Evolutionary conservation across 2,329 filamentous ascomycete species (phyloP).

Genomic region (Emergomyces pasteurianus): DNA sequence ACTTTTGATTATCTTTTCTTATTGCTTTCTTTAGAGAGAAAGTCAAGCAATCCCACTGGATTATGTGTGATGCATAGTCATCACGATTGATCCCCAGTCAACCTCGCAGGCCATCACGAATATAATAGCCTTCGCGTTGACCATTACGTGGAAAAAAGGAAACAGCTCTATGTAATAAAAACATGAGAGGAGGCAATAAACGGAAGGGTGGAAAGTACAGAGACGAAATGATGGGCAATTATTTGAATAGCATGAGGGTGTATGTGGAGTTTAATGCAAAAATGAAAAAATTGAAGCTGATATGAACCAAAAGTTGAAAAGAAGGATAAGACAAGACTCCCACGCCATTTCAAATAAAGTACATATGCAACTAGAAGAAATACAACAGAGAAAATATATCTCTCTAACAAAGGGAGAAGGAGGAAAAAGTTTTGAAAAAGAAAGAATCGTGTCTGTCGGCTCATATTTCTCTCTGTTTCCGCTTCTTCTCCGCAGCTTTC

Average conservation of each 20-base stretch:
- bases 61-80: too few species aligned
- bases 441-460: not conserved
- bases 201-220: not conserved
- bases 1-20: too few species aligned
- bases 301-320: not conserved
- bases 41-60: too few species aligned
- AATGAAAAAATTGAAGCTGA: not conserved
- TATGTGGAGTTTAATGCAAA: too few species aligned
- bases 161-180: not conserved
- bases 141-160: not conserved
- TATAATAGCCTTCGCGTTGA: not conserved
- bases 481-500: constrained; percentile 4
- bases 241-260: too few species aligned
- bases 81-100: too few species aligned
- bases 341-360: not conserved
- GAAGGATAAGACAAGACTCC: not conserved
- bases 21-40: too few species aligned
- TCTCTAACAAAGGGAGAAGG: not conserved
- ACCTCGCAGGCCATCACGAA: not conserved
- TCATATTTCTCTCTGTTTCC: not conserved
- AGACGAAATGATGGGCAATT: not conserved
- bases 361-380: not conserved
- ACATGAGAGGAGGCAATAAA: not conserved
- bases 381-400: not conserved
- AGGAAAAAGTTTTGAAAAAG: not conserved